Percentiles rank a stretch among this genome's conserved stretches.
These are phyloP conservation scores for Spatholobus suberectus DNA, from an alignment of 306 rosid species.

Conservation along the genomic window DNA sequence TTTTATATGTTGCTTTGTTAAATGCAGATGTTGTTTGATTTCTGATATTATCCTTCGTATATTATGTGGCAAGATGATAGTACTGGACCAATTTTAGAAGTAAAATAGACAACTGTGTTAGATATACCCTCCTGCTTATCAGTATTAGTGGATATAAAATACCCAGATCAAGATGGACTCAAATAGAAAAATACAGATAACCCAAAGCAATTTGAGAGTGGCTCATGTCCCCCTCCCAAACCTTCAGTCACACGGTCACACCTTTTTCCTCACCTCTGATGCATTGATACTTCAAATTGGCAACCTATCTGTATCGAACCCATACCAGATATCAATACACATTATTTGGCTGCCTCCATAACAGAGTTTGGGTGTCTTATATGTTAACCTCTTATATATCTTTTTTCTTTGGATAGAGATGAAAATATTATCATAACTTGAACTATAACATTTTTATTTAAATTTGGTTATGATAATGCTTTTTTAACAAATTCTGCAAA, in stretches of 20 bases:
- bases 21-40: constrained; percentile 9
- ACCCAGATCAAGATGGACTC: background rate
- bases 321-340: background rate
- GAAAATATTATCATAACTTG: background rate
- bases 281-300: background rate
- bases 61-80: background rate
- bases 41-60: constrained; percentile 18
- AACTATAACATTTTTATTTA: too few species aligned
- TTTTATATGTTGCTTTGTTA: background rate
- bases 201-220: background rate
- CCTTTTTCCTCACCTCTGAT: background rate
- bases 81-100: background rate
- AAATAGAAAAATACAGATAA: constrained; percentile 10
- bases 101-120: background rate
- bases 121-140: background rate
- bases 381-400: background rate
- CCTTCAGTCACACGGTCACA: background rate
- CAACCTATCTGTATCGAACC: background rate
- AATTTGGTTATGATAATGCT: background rate
- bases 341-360: too few species aligned
- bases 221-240: background rate
- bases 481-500: background rate
- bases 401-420: background rate
- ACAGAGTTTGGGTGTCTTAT: background rate
- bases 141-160: background rate